Conservation (phyloP, 371 early-diverging fungal genomes). For the Nematocida homosporus region DNA sequence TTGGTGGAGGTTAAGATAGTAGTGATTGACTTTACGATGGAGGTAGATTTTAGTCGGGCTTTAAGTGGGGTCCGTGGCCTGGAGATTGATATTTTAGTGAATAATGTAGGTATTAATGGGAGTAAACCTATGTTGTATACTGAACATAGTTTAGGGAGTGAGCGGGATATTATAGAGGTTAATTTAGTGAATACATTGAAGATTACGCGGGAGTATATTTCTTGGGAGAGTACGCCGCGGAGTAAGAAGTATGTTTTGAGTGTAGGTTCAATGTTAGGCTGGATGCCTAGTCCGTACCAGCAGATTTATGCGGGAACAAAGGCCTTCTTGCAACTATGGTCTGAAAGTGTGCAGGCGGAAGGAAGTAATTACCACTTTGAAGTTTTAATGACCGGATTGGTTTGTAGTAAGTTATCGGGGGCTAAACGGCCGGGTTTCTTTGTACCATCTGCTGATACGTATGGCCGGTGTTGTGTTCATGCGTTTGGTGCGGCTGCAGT, state of each 20-base stretch:
- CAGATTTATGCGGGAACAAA: constrained; percentile 86
- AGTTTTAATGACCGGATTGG: constrained; percentile 47
- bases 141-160: constrained; percentile 53
- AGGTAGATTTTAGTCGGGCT: constrained; percentile 54
- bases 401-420: constrained; percentile 50
- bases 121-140: constrained; percentile 72
- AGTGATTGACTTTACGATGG: constrained; percentile 75
- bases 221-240: constrained; percentile 63
- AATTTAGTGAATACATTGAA: constrained; percentile 77
- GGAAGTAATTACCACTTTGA: constrained; percentile 59
- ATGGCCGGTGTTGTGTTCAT: constrained; percentile 30
- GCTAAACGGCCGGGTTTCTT: constrained; percentile 32
- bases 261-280: constrained; percentile 82
- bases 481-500: constrained; percentile 11
- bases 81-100: constrained; percentile 58
- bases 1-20: constrained; percentile 73
- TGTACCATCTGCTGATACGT: constrained; percentile 23
- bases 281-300: constrained; percentile 78
- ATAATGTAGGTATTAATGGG: constrained; percentile 53
- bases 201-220: constrained; percentile 66
- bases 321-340: constrained; percentile 81
- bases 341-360: constrained; percentile 80
- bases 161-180: constrained; percentile 73
- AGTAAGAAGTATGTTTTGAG: constrained; percentile 80
- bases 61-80: constrained; percentile 22